Conservation (phyloP, 495 filamentous ascomycete genomes). For the Daldinia caldariorum region DNA sequence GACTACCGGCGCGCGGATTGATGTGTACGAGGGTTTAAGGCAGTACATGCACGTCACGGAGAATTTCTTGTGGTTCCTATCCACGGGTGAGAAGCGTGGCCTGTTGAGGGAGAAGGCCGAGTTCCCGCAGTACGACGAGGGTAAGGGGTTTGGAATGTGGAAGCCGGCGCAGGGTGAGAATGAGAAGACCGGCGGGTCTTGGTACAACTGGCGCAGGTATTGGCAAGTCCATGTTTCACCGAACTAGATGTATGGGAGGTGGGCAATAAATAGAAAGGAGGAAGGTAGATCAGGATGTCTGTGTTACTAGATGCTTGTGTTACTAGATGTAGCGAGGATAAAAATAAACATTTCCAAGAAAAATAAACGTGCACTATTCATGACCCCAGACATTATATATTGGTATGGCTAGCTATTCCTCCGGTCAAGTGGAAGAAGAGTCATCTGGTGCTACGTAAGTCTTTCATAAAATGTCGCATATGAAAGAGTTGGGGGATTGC, state of each 20-base stretch:
- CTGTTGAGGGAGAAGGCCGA: slow-evolving; percentile 52
- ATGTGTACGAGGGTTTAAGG: slow-evolving; percentile 53
- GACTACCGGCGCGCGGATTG: slow-evolving; percentile 58
- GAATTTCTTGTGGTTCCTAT: slow-evolving; percentile 57
- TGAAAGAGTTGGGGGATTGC: background rate
- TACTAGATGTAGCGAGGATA: background rate
- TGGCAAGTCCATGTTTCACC: slow-evolving; percentile 56
- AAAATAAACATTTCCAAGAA: background rate
- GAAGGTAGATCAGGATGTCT: background rate
- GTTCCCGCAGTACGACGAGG: slow-evolving; percentile 51
- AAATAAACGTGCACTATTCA: background rate
- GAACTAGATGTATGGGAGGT: slow-evolving; percentile 10
- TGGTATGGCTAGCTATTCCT: background rate
- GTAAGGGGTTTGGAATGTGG: slow-evolving; percentile 50
- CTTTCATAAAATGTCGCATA: background rate
- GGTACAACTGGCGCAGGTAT: slow-evolving; percentile 53
- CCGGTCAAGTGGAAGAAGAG: background rate
- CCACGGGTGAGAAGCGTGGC: slow-evolving; percentile 44
- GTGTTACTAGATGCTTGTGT: slow-evolving; percentile 1
- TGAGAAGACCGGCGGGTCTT: slow-evolving; percentile 39
- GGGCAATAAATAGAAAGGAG: background rate
- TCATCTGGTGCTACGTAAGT: background rate
- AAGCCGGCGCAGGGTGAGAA: slow-evolving; percentile 50
- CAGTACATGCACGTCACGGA: slow-evolving; percentile 59
- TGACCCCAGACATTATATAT: background rate